Conservation (phyloP, 2,329 filamentous ascomycete species). For the Calcarisporium arbuscula region DNA sequence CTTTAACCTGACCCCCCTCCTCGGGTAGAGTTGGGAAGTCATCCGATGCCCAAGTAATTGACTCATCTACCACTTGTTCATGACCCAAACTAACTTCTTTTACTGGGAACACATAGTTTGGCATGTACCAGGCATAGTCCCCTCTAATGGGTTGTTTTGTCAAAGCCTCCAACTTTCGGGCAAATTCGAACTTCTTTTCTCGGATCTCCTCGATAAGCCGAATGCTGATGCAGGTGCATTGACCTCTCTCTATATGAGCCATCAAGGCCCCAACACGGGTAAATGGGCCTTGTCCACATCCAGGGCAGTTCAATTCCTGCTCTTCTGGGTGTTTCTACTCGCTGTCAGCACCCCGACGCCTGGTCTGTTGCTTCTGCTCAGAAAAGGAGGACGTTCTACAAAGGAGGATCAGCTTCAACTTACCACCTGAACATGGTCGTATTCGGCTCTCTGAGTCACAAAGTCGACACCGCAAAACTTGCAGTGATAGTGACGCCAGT, state of each 20-base stretch:
- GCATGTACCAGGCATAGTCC: slow-evolving; percentile 21
- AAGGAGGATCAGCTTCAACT: slow-evolving; percentile 9
- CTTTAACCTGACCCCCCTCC: no score
- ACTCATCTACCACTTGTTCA: no score
- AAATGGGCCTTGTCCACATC: slow-evolving; percentile 34
- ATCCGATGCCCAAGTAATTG: no score
- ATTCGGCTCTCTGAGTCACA: slow-evolving; percentile 22
- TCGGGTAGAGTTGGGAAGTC: slow-evolving; percentile 14
- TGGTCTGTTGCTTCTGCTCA: no score
- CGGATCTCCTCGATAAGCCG: slow-evolving; percentile 26
- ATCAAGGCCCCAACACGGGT: slow-evolving; percentile 30
- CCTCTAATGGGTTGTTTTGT: slow-evolving; percentile 20
- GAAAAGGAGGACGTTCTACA: neutral
- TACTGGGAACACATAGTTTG: slow-evolving; percentile 1
- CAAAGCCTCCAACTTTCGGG: slow-evolving; percentile 19
- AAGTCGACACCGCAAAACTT: slow-evolving; percentile 31
- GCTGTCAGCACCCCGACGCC: no score
- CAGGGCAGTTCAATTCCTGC: slow-evolving; percentile 40
- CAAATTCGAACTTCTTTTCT: slow-evolving; percentile 30
- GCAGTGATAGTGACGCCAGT: slow-evolving; percentile 28
- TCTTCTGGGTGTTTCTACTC: slow-evolving; percentile 30
- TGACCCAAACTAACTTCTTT: no score
- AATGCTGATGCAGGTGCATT: slow-evolving; percentile 31
- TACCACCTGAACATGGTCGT: slow-evolving; percentile 30
- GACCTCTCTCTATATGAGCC: slow-evolving; percentile 36